Conservation (phyloP, 1,139 yeast species). For the Blastobotrys petasosporus region DNA sequence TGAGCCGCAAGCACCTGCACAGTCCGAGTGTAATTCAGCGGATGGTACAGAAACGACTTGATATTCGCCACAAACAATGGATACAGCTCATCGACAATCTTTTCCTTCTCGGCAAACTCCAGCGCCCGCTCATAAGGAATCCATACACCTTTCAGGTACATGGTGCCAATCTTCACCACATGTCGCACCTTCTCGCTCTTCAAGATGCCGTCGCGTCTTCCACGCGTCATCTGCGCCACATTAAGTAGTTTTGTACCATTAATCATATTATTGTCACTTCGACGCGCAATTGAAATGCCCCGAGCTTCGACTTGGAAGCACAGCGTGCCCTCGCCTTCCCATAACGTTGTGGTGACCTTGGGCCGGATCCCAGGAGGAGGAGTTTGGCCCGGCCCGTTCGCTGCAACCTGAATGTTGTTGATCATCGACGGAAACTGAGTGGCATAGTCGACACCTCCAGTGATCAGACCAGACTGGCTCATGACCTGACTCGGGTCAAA, state of each 20-base stretch:
- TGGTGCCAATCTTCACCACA: slow-evolving; percentile 90
- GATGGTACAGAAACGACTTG: slow-evolving; percentile 37
- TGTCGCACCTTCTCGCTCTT: slow-evolving; percentile 82
- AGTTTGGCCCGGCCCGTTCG: slow-evolving; percentile 37
- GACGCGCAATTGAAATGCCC: slow-evolving; percentile 79
- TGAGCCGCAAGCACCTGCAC: slow-evolving; percentile 36
- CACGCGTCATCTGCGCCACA: slow-evolving; percentile 89
- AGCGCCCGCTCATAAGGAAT: slow-evolving; percentile 89
- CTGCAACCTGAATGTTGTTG: slow-evolving; percentile 23
- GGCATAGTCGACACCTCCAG: slow-evolving; percentile 19
- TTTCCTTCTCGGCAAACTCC: slow-evolving; percentile 81
- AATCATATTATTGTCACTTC: slow-evolving; percentile 88
- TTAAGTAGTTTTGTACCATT: slow-evolving; percentile 88
- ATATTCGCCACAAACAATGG: slow-evolving; percentile 86
- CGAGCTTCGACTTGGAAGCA: slow-evolving; percentile 93
- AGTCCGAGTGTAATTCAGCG: slow-evolving; percentile 33
- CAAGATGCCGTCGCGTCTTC: slow-evolving; percentile 85
- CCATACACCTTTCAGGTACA: slow-evolving; percentile 97
- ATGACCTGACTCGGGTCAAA: slow-evolving; percentile 3
- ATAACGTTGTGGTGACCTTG: slow-evolving; percentile 83
- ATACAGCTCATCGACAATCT: slow-evolving; percentile 72
- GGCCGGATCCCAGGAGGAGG: slow-evolving; percentile 59
- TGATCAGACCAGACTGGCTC: slow-evolving; percentile 2
- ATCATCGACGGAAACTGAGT: slow-evolving; percentile 32
- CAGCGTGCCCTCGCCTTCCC: slow-evolving; percentile 93